Base-by-base conservation (phyloP, 179 eudicot species). In the Beta corolliflora region DNA sequence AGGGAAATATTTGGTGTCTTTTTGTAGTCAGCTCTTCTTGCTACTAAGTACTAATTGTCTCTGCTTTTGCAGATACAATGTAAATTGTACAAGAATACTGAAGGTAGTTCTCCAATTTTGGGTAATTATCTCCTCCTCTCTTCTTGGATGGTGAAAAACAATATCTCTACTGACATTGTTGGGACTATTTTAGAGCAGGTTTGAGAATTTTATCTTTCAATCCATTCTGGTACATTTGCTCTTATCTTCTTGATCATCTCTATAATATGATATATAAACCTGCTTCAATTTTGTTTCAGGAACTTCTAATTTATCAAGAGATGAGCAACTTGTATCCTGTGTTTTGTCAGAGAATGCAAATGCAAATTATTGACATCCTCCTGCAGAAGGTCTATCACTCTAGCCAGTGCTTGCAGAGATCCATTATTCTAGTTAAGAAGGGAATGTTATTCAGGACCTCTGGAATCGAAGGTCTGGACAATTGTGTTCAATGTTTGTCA, bases 101-200 rank as follows among this genome's bases (percentile, higher is more conserved):
- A 86, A 36, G 69, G 75, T 63, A 82, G 70, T 74, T 87, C 86
- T 70, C 83, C 79, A 75, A 86, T 87, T 56, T 85, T 95, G 79
- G 87, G 88, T 79, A 78, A 88, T 41, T 82, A 71, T 86, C 90
- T 86, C 83, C 86, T 85, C 73, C n/a, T 55, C 44, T 83, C 85
- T 68, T 61, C 80, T 41, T 67, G 46, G 78, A 7, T 77, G 78
- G 46, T 4, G 46, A 66, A 73, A 58, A 70, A 66, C 11, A 85
- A 73, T 50, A 77, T 85, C 83, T 89, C 95, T 71, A 83, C 63
- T 80, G 86, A 85, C 78, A 75, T 87, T 13, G 81, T 90, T 78
- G 90, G 90, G 29, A 81, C 80, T 60, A 76, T 96, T 45, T 80
- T 93, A 79, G 98, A 94, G 82, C 95, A 94, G 99, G 99, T 96